These are phyloP conservation scores for Quercus glauca DNA, from an alignment of 306 rosid genomes.

Conservation along the genomic window DNA sequence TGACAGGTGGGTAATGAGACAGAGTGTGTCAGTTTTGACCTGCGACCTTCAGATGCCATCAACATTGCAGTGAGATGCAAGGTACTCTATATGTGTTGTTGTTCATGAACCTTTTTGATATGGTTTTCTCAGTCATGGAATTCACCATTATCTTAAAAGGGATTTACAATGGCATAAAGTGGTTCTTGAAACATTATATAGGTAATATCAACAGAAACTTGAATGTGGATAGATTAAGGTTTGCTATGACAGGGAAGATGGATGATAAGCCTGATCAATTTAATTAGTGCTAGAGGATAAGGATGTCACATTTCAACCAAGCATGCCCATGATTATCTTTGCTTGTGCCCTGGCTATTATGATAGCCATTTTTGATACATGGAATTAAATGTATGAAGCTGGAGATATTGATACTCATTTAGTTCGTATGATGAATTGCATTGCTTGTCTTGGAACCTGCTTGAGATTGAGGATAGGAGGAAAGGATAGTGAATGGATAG, in stretches of 20 bases:
- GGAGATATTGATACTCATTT: neutral
- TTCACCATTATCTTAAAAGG: neutral
- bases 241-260: neutral
- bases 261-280: neutral
- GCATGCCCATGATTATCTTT: neutral
- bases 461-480: neutral
- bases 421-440: neutral
- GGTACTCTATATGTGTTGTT: slow-evolving; percentile 40
- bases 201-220: neutral
- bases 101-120: neutral
- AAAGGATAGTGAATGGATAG: neutral
- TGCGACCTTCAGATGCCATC: slow-evolving; percentile 98
- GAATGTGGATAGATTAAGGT: neutral
- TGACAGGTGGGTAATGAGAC: slow-evolving; percentile 68
- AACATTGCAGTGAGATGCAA: slow-evolving; percentile 97
- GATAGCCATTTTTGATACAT: neutral
- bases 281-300: neutral
- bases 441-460: neutral
- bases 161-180: neutral
- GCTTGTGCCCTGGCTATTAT: neutral
- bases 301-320: neutral
- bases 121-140: neutral
- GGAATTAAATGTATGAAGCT: neutral
- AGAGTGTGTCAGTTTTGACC: slow-evolving; percentile 80
- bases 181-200: neutral